Evolutionary conservation across 1,139 yeast genomes (phyloP).

Genomic region (Taphrina flavorubra): DNA sequence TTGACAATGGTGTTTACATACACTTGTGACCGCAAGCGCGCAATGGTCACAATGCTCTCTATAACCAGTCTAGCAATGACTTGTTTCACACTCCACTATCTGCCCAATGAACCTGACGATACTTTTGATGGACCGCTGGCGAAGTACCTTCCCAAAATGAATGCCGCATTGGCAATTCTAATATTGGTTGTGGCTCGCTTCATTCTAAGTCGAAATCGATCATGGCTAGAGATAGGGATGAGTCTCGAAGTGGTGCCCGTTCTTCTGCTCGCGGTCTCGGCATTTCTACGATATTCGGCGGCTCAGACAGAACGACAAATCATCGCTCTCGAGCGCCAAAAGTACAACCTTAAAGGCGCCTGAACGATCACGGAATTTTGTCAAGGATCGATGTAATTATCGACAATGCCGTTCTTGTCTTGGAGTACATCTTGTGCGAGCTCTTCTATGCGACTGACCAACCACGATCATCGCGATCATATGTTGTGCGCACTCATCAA

Average conservation of each 20-base stretch:
- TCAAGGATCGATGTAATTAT: too few relatives aligned
- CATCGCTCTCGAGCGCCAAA: constrained; percentile 1
- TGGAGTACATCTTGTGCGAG: too few relatives aligned
- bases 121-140: constrained; percentile 16
- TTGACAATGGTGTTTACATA: constrained; percentile 1
- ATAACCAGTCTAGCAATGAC: constrained; percentile 29
- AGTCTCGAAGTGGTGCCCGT: constrained; percentile 18
- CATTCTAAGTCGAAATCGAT: background rate
- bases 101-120: background rate
- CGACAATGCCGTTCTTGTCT: too few relatives aligned
- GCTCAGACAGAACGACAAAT: background rate
- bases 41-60: constrained; percentile 15
- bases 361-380: background rate
- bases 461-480: too few relatives aligned
- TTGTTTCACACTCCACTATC: constrained; percentile 5
- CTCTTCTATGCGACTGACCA: too few relatives aligned
- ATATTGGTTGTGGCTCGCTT: background rate
- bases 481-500: too few relatives aligned
- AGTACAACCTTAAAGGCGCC: constrained; percentile 22
- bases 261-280: background rate
- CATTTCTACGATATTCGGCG: background rate
- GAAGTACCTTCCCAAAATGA: constrained; percentile 1
- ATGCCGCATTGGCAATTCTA: constrained; percentile 4
- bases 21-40: background rate
- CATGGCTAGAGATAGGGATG: background rate